Evolutionary conservation across 2,329 filamentous ascomycete species (phyloP).

Genomic region (Clarireedia monteithiana): DNA sequence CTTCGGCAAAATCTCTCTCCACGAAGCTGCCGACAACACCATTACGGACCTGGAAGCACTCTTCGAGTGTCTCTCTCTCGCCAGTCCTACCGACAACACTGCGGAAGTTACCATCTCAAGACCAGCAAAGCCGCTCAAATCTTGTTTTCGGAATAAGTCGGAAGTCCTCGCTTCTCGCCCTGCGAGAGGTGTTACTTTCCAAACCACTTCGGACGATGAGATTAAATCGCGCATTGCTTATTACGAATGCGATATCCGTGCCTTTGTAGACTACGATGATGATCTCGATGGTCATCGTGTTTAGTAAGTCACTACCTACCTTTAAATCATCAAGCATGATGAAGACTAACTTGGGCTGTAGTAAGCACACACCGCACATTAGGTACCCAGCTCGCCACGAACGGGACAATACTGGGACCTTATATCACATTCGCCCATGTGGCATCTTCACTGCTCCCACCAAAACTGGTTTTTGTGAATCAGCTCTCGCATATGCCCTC

Average conservation of each 20-base stretch:
- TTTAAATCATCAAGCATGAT: no score
- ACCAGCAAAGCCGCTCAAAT: constrained; percentile 4
- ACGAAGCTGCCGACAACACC: background rate
- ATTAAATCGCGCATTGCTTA: background rate
- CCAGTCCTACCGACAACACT: background rate
- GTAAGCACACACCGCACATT: background rate
- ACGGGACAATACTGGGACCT: background rate
- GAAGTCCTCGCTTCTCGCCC: background rate
- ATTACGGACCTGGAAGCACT: background rate
- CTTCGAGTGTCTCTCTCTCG: background rate
- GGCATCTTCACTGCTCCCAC: background rate
- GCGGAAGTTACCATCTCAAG: background rate
- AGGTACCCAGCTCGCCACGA: background rate
- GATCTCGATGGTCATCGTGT: no score
- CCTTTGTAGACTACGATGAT: no score
- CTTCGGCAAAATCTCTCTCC: background rate
- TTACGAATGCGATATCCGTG: no score
- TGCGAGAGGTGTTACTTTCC: constrained; percentile 3
- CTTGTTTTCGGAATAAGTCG: background rate
- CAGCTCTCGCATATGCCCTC: background rate
- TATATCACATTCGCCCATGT: background rate
- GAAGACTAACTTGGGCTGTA: background rate
- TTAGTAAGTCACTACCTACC: no score
- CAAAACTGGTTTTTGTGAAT: no score
- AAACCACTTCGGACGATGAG: background rate